Evolutionary conservation across 2,329 filamentous ascomycete species (phyloP), one percentile per base, ranked within the genome.

Genomic region (Uncinocarpus reesii): DNA sequence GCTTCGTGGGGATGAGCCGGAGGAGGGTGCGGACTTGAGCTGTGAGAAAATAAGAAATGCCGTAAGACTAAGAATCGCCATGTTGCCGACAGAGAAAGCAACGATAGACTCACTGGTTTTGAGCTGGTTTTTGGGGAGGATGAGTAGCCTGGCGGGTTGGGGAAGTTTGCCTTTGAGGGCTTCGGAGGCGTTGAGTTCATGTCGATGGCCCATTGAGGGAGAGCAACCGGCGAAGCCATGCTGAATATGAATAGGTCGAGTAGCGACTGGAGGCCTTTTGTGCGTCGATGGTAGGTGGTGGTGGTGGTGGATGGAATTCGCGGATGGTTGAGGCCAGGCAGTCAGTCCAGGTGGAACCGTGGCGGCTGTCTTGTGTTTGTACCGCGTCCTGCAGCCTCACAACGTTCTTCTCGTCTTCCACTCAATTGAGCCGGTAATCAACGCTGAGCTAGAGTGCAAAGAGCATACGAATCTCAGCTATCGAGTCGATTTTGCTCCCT

Each of bases 71-170:
- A 10, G 32, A 4, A 21, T 23, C 7, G 11, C 13, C 18, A 2
- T 21, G 4, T 10, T 2, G 3, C 5, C 3, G 4, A 40, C 5
- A 3, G 20, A 3, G 7, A 40, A 11, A 20, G 7, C 8, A 8
- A 7, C 16, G 3, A 26, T 21, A 16, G 13, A 55, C 58, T 55
- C 68, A 78, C 80, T 75, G 83, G 82, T 62, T 76, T 77, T 58
- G 72, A 26, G 38, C 46, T 24, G 8, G 37, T 8, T 15, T 16
- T 21, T 55, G 62, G 51, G 68, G 63, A 60, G 67, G 79, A 63
- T 65, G 80, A 80, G 72, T 82, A 96, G 62, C 92, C 90, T 47
- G 86, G 86, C 42, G 92, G 92, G 65, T 98, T 89, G 50, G 83
- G 75, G 56, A 95, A 80, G 62, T 75, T 77, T 57, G 71, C 62